A percentile compares a stretch with the other conserved stretches of the same genome.
phyloP scores from a whole-genome alignment of 495 filamentous ascomycete species.

The Penicillium coffeae region DNA sequence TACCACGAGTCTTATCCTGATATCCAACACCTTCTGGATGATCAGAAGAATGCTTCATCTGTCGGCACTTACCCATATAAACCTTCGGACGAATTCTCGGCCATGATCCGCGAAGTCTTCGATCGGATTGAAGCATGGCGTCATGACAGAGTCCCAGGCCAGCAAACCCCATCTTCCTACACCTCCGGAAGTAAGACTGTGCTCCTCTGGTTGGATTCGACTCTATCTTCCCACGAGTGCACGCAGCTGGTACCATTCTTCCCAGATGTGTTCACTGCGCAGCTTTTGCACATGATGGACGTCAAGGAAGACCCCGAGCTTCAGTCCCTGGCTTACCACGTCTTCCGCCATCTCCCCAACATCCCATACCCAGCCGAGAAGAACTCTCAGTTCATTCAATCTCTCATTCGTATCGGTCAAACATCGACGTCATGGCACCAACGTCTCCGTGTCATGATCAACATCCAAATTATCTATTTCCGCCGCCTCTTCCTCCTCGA shows the following conservation, averaged over 20 bases:
- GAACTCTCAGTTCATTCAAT: constrained; percentile 75
- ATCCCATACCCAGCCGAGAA: constrained; percentile 87
- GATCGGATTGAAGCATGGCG: constrained; percentile 82
- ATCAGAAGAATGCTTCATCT: constrained; percentile 73
- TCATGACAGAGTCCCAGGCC: constrained; percentile 75
- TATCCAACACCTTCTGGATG: constrained; percentile 67
- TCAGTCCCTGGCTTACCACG: constrained; percentile 90
- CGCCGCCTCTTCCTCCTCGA: constrained; percentile 91
- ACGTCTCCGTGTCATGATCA: constrained; percentile 92
- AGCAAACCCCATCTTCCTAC: constrained; percentile 90
- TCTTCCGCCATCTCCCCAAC: constrained; percentile 95
- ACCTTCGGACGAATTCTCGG: constrained; percentile 68
- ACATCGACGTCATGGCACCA: constrained; percentile 93
- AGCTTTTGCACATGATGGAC: constrained; percentile 99
- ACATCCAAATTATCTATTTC: constrained; percentile 99
- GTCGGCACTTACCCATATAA: constrained; percentile 82
- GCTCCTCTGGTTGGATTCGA: constrained; percentile 89
- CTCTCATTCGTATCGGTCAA: constrained; percentile 84
- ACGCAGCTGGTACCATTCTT: constrained; percentile 89
- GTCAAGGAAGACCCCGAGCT: constrained; percentile 98
- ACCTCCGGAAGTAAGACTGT: constrained; percentile 96
- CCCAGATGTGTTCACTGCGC: constrained; percentile 79
- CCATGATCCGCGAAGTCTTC: constrained; percentile 74
- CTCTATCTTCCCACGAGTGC: constrained; percentile 87
- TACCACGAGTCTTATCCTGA: constrained; percentile 90